A percentile compares a stretch with the other conserved stretches of the same genome.
Conservation (phyloP, 331 rosid genomes). For the Phaseolus coccineus region DNA sequence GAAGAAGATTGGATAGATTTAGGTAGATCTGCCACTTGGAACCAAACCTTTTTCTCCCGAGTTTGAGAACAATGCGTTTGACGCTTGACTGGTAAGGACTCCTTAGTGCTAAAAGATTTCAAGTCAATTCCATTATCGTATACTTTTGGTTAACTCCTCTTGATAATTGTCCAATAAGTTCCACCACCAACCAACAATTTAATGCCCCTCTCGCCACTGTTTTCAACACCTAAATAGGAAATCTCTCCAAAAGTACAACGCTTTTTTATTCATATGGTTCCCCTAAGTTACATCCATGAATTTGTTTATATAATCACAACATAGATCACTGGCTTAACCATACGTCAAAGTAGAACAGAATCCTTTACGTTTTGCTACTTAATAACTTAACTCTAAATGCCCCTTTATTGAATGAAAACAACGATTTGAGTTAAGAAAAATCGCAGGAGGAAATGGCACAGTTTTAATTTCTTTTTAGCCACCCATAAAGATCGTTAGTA, state of each 20-base stretch:
- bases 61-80: slow-evolving; percentile 41
- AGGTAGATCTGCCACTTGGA: slow-evolving; percentile 68
- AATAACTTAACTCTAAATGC: background rate
- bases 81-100: slow-evolving; percentile 49
- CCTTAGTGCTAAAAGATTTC: slow-evolving; percentile 18
- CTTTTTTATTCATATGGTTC: background rate
- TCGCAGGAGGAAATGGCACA: background rate
- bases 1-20: slow-evolving; percentile 42
- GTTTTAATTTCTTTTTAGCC: background rate
- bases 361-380: background rate
- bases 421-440: background rate
- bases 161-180: slow-evolving; percentile 47
- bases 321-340: background rate
- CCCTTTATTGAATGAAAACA: background rate
- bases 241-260: slow-evolving; percentile 34
- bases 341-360: background rate
- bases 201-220: slow-evolving; percentile 47
- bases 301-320: background rate
- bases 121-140: slow-evolving; percentile 52
- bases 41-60: slow-evolving; percentile 46
- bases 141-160: slow-evolving; percentile 44
- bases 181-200: slow-evolving; percentile 54
- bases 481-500: slow-evolving; percentile 10
- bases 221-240: slow-evolving; percentile 42
- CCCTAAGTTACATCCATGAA: background rate